These are phyloP conservation scores for Saturnispora halmiae DNA, from an alignment of 805 yeast genomes.

Conservation along the genomic window DNA sequence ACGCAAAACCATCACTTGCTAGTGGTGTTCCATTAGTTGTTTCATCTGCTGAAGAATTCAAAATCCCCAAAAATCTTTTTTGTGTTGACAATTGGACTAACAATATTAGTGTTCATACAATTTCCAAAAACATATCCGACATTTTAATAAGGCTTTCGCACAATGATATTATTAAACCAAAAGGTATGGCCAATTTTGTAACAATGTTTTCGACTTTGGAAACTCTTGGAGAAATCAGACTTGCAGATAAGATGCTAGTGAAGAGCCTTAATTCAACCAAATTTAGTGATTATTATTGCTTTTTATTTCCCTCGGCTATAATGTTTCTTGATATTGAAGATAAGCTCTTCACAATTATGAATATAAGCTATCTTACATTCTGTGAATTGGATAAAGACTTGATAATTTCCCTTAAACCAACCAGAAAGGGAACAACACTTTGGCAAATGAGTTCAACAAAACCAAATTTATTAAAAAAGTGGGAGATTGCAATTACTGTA, in stretches of 20 bases:
- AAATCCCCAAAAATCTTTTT: neutral
- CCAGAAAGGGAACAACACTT: conserved; percentile 1
- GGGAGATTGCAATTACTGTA: conserved; percentile 26
- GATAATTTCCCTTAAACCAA: conserved; percentile 7
- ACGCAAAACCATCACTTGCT: conserved; percentile 29
- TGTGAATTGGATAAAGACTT: conserved; percentile 13
- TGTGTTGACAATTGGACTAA: conserved; percentile 13
- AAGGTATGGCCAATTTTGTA: conserved; percentile 6
- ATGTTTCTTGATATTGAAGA: conserved; percentile 14
- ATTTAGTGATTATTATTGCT: conserved; percentile 20
- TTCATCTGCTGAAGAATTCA: conserved; percentile 22
- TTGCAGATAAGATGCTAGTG: conserved; percentile 23
- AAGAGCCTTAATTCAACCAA: conserved; percentile 5
- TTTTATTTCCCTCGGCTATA: conserved; percentile 23
- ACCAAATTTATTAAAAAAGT: conserved; percentile 18
- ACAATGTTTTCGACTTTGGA: conserved; percentile 16
- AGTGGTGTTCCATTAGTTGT: conserved; percentile 29
- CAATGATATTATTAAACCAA: conserved; percentile 9
- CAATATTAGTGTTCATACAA: conserved; percentile 13
- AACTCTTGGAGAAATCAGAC: conserved; percentile 25
- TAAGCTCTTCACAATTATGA: conserved; percentile 9
- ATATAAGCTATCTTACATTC: conserved; percentile 13
- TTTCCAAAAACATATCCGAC: conserved; percentile 18
- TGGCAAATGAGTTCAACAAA: conserved; percentile 5
- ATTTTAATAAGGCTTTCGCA: conserved; percentile 19